Base-by-base conservation (phyloP, 2,329 filamentous ascomycete genomes). In the Eurotiales sp. region DNA sequence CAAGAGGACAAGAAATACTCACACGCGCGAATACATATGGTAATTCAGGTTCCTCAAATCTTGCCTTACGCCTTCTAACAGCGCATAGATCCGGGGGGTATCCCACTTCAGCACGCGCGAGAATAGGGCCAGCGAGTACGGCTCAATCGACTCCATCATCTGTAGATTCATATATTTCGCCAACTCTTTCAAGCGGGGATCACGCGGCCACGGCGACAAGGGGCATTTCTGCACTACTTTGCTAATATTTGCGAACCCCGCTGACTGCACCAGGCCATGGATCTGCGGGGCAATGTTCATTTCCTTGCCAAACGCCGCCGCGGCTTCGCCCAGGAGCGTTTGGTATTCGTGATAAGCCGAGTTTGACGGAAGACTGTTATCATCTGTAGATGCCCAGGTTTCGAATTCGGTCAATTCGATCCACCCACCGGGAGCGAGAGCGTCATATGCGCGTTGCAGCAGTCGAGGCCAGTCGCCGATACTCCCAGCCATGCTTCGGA, bases 191-290 rank as follows among this genome's bases (percentile, higher is more conserved):
- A 56, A 30, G 3, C 50, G 41, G 7, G 39, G 50, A 45, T 60
- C 55, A 41, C 47, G 41, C 4, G 57, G 52, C 59, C 59, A 61
- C 3, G 65, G 57, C 54, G 74, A 75, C 3, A 67, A 65, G 0
- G 78, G 78, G 67, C 77, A 75, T 56, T 64, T 51, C 8, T 46
- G 34, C 8, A 46, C 51, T 12, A 57, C 51, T 39, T 79, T 73
- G 0, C 65, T 65, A 0, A 82, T 72, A 43, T 78, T 72, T 11
- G 69, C 64, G 52, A 82, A 82, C 0, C 80, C 80, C 0, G 73
- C 77, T 2, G 75, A 73, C 4, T 65, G 61, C 50, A 81, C 68
- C 44, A 72, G 71, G 22, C 64, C 59, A 51, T 66, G 64, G n/a
- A 70, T 64, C 12, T 64, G 55, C 10, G 62, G 50, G 32, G 64